Evolutionary conservation across 2,329 filamentous ascomycete species (phyloP).

Genomic region (Cercospora zeae-maydis): DNA sequence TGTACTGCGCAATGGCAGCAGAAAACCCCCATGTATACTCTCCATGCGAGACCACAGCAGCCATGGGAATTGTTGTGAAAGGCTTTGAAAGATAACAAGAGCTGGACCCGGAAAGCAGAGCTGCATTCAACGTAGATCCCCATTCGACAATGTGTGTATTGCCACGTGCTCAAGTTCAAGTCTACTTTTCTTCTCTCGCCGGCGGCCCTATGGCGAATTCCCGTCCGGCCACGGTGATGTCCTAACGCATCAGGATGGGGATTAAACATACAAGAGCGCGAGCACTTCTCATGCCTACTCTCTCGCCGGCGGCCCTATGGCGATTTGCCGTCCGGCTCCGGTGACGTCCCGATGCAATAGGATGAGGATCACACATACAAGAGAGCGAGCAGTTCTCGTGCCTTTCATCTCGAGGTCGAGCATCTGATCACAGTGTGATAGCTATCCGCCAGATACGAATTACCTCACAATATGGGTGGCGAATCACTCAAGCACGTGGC

Average conservation of each 20-base stretch:
- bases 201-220: background rate
- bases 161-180: background rate
- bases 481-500: background rate
- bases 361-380: too few relatives aligned
- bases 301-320: too few relatives aligned
- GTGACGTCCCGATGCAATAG: too few relatives aligned
- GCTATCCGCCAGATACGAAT: background rate
- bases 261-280: background rate
- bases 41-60: background rate
- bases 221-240: background rate
- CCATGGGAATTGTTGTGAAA: background rate
- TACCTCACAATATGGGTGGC: background rate
- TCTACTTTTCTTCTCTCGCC: background rate
- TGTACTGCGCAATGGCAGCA: background rate
- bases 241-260: background rate
- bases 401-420: background rate
- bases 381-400: too few relatives aligned
- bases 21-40: too few relatives aligned
- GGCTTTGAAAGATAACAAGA: too few relatives aligned
- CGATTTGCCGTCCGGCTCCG: too few relatives aligned
- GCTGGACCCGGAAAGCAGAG: too few relatives aligned
- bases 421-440: background rate
- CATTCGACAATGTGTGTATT: background rate
- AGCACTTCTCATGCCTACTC: too few relatives aligned
- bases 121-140: background rate